Evolutionary conservation across 2,329 filamentous ascomycete genomes (phyloP).

Genomic region (Ascochyta clinopodiicola): DNA sequence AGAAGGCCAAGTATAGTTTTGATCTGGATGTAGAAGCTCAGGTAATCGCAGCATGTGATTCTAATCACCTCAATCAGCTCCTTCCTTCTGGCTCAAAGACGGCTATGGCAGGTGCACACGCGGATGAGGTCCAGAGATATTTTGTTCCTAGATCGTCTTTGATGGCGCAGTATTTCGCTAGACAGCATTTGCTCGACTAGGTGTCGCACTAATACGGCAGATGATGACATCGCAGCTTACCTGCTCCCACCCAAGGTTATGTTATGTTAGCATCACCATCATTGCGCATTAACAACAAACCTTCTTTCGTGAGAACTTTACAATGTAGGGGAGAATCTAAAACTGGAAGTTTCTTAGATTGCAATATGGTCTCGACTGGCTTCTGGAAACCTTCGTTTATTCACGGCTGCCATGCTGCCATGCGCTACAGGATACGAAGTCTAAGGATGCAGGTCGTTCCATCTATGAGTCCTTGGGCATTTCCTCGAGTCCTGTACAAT

Average conservation of each 20-base stretch:
- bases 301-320: too few species aligned
- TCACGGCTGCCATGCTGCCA: too few species aligned
- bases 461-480: neutral
- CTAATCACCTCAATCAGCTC: neutral
- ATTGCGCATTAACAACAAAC: too few species aligned
- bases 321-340: too few species aligned
- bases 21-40: constrained; percentile 4
- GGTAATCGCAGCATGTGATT: neutral
- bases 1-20: neutral
- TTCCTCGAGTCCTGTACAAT: neutral
- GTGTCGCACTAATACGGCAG: neutral
- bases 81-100: neutral
- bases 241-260: neutral
- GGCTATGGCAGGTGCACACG: neutral
- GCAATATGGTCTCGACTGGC: too few species aligned
- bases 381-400: too few species aligned
- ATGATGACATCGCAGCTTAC: neutral
- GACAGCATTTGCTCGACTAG: neutral
- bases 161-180: neutral
- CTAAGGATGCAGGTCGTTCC: neutral
- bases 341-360: too few species aligned
- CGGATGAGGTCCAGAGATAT: neutral
- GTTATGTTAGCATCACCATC: neutral
- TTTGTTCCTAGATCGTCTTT: neutral
- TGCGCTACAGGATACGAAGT: too few species aligned